Evolutionary conservation across 2,329 filamentous ascomycete genomes (phyloP).

Genomic region (Endothia cerciana): DNA sequence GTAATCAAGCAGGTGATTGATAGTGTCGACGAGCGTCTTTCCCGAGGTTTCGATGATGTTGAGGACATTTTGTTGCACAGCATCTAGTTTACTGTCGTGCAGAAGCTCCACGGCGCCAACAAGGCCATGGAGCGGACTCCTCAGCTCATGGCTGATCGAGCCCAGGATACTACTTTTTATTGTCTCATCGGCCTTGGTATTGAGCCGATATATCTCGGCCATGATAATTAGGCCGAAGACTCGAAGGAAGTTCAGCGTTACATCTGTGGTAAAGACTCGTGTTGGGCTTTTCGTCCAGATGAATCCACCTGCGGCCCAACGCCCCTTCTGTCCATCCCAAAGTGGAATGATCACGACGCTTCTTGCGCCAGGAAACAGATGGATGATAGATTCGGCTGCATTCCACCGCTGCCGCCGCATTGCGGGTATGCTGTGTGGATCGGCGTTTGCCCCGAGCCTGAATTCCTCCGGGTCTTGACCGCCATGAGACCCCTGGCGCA

Average conservation of each 20-base stretch:
- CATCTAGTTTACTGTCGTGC: conserved; percentile 52
- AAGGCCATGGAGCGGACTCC: conserved; percentile 64
- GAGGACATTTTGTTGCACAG: conserved; percentile 50
- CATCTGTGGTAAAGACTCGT: conserved; percentile 48
- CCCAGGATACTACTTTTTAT: conserved; percentile 63
- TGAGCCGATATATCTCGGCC: conserved; percentile 56
- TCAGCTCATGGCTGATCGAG: conserved; percentile 64
- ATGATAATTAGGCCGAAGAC: conserved; percentile 60
- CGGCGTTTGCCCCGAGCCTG: not conserved
- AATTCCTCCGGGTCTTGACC: not conserved
- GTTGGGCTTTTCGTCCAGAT: conserved; percentile 50
- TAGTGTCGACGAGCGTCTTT: conserved; percentile 56
- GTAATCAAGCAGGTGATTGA: conserved; percentile 57
- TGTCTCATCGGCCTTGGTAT: conserved; percentile 43
- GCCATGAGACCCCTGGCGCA: conserved; percentile 14
- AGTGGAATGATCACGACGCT: conserved; percentile 53
- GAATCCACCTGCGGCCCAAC: conserved; percentile 55
- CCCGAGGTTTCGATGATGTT: conserved; percentile 56
- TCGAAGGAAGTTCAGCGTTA: conserved; percentile 55
- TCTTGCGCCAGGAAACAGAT: conserved; percentile 47
- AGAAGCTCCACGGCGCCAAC: conserved; percentile 58
- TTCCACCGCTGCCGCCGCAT: conserved; percentile 29
- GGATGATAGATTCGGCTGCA: conserved; percentile 39
- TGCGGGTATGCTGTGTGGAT: conserved; percentile 8
- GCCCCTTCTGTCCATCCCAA: conserved; percentile 45